Evolutionary conservation across 1,139 yeast species (phyloP).

Genomic region (Lodderomyces margitis): DNA sequence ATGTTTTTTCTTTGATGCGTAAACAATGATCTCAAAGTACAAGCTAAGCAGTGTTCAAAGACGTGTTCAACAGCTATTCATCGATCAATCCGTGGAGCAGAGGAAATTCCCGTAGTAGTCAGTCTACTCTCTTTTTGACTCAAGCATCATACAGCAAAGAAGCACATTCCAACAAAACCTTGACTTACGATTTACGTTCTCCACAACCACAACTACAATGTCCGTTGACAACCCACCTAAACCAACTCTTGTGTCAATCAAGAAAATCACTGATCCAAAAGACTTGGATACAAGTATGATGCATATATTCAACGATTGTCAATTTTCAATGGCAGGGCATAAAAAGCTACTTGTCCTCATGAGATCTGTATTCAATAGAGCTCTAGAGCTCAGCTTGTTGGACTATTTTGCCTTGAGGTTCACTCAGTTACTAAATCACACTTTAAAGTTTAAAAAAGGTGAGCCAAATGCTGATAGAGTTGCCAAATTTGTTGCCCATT

Average conservation of each 20-base stretch:
- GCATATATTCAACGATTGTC: constrained; percentile 80
- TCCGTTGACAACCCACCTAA: constrained; percentile 12
- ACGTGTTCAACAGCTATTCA: background rate
- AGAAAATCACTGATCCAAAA: constrained; percentile 22
- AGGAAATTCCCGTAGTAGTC: no score
- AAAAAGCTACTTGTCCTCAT: constrained; percentile 67
- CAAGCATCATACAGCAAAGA: no score
- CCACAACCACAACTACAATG: background rate
- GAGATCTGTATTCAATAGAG: constrained; percentile 55
- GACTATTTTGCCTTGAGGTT: constrained; percentile 61
- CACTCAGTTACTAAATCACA: constrained; percentile 58
- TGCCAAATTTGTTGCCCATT: constrained; percentile 69
- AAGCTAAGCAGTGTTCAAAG: background rate
- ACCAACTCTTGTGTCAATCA: constrained; percentile 22
- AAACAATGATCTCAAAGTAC: background rate
- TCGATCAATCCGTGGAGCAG: no score
- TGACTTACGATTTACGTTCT: no score
- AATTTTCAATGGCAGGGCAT: constrained; percentile 70
- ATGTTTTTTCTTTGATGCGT: background rate
- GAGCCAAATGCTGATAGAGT: constrained; percentile 77
- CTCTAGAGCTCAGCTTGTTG: constrained; percentile 50
- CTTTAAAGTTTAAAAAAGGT: constrained; percentile 66
- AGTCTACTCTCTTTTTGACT: no score
- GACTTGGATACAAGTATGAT: constrained; percentile 49
- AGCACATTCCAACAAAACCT: no score